Percentiles rank a stretch among this genome's conserved stretches.
Evolutionary conservation across 805 yeast genomes (phyloP).

Genomic region (Saccharomycodes ludwigii): DNA sequence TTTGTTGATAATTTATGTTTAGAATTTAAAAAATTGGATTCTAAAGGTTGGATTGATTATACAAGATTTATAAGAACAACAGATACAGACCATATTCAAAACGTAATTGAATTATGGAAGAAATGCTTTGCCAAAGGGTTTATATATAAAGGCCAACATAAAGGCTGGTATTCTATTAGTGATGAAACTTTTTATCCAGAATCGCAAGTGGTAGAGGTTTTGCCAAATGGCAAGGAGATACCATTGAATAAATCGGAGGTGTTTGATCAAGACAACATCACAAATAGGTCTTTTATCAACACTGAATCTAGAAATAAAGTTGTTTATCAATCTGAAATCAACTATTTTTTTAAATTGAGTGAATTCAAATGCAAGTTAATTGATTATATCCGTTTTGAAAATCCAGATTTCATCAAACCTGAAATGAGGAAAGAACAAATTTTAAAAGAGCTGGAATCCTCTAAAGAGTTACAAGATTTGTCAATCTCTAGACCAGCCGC

Average conservation of each 20-base stretch:
- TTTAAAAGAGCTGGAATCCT: conserved; percentile 40
- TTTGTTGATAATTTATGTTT: conserved; percentile 63
- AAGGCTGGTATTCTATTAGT: conserved; percentile 90
- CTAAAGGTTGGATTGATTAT: conserved; percentile 40
- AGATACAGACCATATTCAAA: conserved; percentile 57
- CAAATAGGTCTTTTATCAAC: conserved; percentile 15
- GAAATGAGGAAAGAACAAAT: conserved; percentile 39
- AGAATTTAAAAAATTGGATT: conserved; percentile 55
- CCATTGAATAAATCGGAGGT: conserved; percentile 18
- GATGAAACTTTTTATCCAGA: conserved; percentile 94
- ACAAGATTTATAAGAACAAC: conserved; percentile 87
- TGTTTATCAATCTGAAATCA: conserved; percentile 60
- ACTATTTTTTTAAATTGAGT: conserved; percentile 74
- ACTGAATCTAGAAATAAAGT: conserved; percentile 73
- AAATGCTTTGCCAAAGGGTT: conserved; percentile 43
- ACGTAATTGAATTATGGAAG: conserved; percentile 64
- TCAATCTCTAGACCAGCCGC: conserved; percentile 79
- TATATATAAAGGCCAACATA: conserved; percentile 72
- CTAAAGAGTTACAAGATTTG: conserved; percentile 43
- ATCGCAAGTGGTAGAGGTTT: conserved; percentile 41
- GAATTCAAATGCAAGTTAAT: conserved; percentile 45
- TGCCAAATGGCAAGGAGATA: conserved; percentile 25
- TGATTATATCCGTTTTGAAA: conserved; percentile 27
- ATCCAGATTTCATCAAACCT: conserved; percentile 61
- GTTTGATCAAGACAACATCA: conserved; percentile 12